Conservation (phyloP, 2,329 filamentous ascomycete genomes). For the Bisporella sp. region DNA sequence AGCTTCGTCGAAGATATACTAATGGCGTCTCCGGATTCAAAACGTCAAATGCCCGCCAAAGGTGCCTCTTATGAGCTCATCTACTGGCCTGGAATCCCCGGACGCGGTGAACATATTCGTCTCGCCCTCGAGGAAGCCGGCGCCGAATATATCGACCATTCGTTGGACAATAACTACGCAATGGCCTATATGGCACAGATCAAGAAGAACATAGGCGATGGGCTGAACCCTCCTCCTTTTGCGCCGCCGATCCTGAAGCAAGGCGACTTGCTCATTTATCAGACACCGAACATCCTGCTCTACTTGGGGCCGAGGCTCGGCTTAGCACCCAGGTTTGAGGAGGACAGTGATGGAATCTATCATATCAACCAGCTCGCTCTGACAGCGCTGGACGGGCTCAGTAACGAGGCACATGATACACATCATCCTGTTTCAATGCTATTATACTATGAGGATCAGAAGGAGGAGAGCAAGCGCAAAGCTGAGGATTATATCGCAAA, state of each 20-base stretch:
- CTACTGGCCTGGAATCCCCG: slow-evolving; percentile 43
- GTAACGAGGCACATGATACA: slow-evolving; percentile 66
- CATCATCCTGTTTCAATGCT: slow-evolving; percentile 61
- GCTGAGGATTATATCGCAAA: slow-evolving; percentile 48
- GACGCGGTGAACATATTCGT: slow-evolving; percentile 68
- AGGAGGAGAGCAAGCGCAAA: slow-evolving; percentile 54
- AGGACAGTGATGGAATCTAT: slow-evolving; percentile 40
- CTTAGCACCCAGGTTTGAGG: slow-evolving; percentile 11
- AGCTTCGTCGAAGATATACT: no score
- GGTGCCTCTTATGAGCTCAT: slow-evolving; percentile 6
- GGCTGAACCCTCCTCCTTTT: slow-evolving; percentile 55
- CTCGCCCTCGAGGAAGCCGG: slow-evolving; percentile 66
- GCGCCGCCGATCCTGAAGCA: slow-evolving; percentile 59
- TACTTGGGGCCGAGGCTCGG: slow-evolving; percentile 47
- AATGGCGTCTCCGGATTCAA: neutral
- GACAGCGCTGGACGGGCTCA: slow-evolving; percentile 61
- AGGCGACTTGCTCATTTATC: slow-evolving; percentile 51
- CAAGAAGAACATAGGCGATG: slow-evolving; percentile 41
- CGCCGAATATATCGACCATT: slow-evolving; percentile 56
- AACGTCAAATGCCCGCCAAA: neutral
- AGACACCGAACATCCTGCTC: slow-evolving; percentile 66
- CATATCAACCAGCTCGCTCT: slow-evolving; percentile 57
- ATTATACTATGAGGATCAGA: slow-evolving; percentile 70
- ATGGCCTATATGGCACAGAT: slow-evolving; percentile 35
- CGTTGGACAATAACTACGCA: slow-evolving; percentile 33